Base-by-base conservation (phyloP, 169 alveolate species). In the Plasmodium gallinaceum region DNA sequence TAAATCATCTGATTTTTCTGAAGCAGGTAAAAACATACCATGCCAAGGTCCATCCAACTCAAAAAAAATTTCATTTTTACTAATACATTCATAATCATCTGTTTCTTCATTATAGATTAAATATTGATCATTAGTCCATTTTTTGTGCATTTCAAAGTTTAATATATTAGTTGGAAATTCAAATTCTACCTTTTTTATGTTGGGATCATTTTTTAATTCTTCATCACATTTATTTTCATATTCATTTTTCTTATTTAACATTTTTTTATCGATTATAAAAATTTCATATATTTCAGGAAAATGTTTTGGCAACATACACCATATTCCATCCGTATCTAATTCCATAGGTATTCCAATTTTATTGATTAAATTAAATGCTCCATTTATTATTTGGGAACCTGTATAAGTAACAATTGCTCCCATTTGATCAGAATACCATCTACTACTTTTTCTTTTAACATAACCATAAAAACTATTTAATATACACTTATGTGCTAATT, bases 361-460 rank as follows among this genome's bases (percentile, higher is more conserved):
- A 86, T 98, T 99, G 14, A 98, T 94, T 54, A 97, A 88, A 39
- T 78, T 71, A 57, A 96, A 91, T 3, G 97, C 96, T 51, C 94
- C 89, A 64, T 97, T 97, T 87, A 99, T 99, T 61, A 98, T 97
- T 73, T 95, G 96, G 2, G 99, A 98, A 20, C 99, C 99, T 68
- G 98, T 96, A 93, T 97, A 97, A 0, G 99, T 98, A 16, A 98
- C 99, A 92, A 98, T 98, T 20, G 99, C 99, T 5, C 99, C 99
- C 99, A 98, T 98, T 95, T 98, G 99, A 99, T 98, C 98, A 6
- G 99, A 97, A 93, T 97, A 98, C 99, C 99, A 99, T 43, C 99
- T 92, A 37, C 99, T 99, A 0, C 99, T 99, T 92, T 97, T 98
- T 74, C 99, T 97, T 99, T 98, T 99, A 45, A 98, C 99, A 92